Evolutionary conservation across 495 filamentous ascomycete species (phyloP), one percentile per base, ranked within the genome.

Genomic region (Stereocaulon alpinum): DNA sequence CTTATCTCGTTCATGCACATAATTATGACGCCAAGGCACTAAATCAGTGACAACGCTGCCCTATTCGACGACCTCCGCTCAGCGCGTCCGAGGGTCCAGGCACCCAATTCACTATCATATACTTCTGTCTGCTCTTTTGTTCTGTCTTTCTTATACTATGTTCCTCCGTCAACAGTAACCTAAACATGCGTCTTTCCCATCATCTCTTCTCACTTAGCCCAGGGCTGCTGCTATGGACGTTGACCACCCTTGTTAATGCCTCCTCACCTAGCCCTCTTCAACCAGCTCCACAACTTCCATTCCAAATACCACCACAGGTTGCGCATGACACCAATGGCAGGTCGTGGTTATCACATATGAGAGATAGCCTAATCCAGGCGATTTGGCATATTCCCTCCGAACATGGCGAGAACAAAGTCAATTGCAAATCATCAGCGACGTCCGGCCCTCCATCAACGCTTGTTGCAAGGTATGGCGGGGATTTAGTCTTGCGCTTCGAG

Each of bases 401-500:
- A 29, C 34, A 34, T 29, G 45, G 45, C 18, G 11, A 20, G 27
- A 29, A 22, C 18, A 27, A 62, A 12, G 2, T 50, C 32, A 42
- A 44, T 42, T 65, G 56, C 49, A 58, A 53, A 29, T 51, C 52
- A 49, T 62, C 64, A 30, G 67, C 53, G 64, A 61, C 58, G 68
- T 29, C 58, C 24, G 10, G 47, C 22, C 70, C 73, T 1, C 79
- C 76, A 6, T 69, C 75, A 6, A 81, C 75, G 34, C 73, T 85
- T 32, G 72, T 81, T 18, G 77, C 81, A 34, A 79, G 82, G 60
- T 96, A 96, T 69, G 83, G 81, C 48, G 80, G 84, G 45, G 86
- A 96, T 68, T 77, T 96, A 17, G 92, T 98, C 15, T 73, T 96
- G 41, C 84, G 93, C 17, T 96, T 96, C 78, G 88, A 87, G 66